Percentiles rank a stretch among this genome's conserved stretches.
Evolutionary conservation across 768 basidiomycete genomes (phyloP).

Genomic region (Kwoniella dendrophila): DNA sequence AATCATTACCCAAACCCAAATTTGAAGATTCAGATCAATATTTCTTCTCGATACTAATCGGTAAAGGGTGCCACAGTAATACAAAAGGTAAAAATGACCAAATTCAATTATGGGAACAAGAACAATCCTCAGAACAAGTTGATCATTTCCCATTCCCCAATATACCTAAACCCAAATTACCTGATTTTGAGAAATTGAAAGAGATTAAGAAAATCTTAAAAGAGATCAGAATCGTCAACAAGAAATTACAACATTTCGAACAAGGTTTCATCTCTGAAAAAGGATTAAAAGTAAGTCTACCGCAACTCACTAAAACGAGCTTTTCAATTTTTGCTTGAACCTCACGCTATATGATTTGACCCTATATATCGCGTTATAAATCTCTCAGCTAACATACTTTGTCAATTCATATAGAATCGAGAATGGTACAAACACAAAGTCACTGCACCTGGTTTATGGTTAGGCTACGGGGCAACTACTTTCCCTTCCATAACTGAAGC

Average conservation of each 20-base stretch:
- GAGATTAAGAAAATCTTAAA: conserved; percentile 50
- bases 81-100: not conserved
- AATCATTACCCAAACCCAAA: conserved; percentile 42
- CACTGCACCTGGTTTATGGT: conserved; percentile 54
- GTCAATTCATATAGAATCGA: conserved; percentile 32
- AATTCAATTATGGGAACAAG: conserved; percentile 2
- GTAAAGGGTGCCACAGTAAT: not conserved
- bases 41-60: not conserved
- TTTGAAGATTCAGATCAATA: not conserved
- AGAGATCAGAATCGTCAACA: conserved; percentile 52
- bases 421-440: conserved; percentile 57
- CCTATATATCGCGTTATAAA: too few species aligned
- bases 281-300: conserved; percentile 45
- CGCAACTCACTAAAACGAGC: too few species aligned
- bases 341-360: too few species aligned
- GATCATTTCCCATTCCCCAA: conserved; percentile 1
- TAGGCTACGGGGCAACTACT: conserved; percentile 54
- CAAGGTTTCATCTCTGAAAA: conserved; percentile 53
- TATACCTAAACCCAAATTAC: conserved; percentile 13
- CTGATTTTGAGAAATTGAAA: conserved; percentile 31
- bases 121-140: not conserved
- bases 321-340: not conserved
- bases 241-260: conserved; percentile 51
- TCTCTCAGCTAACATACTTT: conserved; percentile 6
- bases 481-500: conserved; percentile 53